These are phyloP conservation scores for Stenocarpella maydis DNA, from an alignment of 2,329 filamentous ascomycete species.

Conservation along the genomic window DNA sequence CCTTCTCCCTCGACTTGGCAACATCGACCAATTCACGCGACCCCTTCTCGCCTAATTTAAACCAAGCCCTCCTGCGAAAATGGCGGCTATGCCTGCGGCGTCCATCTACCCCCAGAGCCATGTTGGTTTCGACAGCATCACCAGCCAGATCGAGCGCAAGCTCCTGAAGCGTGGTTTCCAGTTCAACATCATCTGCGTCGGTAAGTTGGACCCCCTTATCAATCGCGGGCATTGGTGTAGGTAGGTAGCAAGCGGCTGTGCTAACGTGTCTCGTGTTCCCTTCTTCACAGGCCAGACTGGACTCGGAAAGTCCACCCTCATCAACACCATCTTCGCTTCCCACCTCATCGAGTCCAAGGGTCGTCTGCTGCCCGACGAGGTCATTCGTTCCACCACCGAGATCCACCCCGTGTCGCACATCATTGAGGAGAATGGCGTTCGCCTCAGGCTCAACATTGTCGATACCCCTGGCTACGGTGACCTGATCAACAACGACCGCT, in stretches of 20 bases:
- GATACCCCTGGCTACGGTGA: conserved; percentile 98
- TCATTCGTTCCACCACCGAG: conserved; percentile 93
- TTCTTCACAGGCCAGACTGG: conserved; percentile 84
- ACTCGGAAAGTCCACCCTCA: conserved; percentile 97
- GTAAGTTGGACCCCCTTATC: conserved; percentile 64
- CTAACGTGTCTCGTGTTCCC: conserved; percentile 45
- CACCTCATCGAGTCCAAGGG: conserved; percentile 99
- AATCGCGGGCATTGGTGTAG: not conserved
- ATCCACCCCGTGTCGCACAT: conserved; percentile 98
- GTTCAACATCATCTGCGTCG: conserved; percentile 99
- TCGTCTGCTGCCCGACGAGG: conserved; percentile 89
- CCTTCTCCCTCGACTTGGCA: conserved; percentile 45
- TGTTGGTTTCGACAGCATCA: conserved; percentile 99
- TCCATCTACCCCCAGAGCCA: conserved; percentile 92
- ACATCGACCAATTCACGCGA: conserved; percentile 44
- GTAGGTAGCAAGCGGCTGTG: conserved; percentile 9
- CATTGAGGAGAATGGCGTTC: conserved; percentile 99
- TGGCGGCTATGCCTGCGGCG: conserved; percentile 71
- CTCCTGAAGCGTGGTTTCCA: conserved; percentile 99
- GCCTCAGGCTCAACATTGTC: conserved; percentile 96
- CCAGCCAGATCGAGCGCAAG: conserved; percentile 99
- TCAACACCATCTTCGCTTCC: conserved; percentile 99
- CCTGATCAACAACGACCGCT: conserved; percentile 99
- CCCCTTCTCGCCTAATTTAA: conserved; percentile 41
- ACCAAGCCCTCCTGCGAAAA: conserved; percentile 47